Percentiles rank a stretch among this genome's conserved stretches.
Evolutionary conservation across 2,329 filamentous ascomycete species (phyloP).

Genomic region (Aspergillus niger): DNA sequence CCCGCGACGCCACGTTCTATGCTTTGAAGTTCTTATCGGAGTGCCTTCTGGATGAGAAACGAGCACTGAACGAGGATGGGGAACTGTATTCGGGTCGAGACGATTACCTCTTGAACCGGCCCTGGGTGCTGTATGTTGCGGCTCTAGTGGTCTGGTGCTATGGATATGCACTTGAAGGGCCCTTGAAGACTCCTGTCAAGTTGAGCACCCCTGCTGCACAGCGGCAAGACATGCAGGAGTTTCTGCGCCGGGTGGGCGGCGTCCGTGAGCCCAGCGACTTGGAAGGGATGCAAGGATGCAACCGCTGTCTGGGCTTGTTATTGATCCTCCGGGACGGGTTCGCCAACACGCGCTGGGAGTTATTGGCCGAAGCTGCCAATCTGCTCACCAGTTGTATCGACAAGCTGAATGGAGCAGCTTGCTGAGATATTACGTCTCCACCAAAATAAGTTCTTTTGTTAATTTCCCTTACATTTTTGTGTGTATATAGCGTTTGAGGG

Average conservation of each 20-base stretch:
- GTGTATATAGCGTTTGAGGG: slow-evolving; percentile 11
- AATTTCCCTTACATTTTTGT: slow-evolving; percentile 4
- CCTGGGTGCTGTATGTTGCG: slow-evolving; percentile 95
- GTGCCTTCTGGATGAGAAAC: slow-evolving; percentile 63
- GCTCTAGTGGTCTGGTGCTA: slow-evolving; percentile 94
- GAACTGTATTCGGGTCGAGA: slow-evolving; percentile 75
- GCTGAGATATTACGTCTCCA: neutral
- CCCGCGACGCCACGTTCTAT: slow-evolving; percentile 89
- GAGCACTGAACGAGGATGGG: slow-evolving; percentile 23
- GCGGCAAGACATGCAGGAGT: slow-evolving; percentile 75
- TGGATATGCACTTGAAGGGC: slow-evolving; percentile 84
- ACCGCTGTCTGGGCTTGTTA: slow-evolving; percentile 78
- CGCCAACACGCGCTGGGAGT: slow-evolving; percentile 81
- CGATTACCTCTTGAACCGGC: slow-evolving; percentile 85
- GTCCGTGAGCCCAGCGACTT: slow-evolving; percentile 77
- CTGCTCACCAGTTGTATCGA: slow-evolving; percentile 79
- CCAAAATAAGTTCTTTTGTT: neutral
- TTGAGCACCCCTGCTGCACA: slow-evolving; percentile 66
- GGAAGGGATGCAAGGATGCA: slow-evolving; percentile 71
- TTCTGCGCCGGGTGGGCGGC: slow-evolving; percentile 70
- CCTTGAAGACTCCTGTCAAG: slow-evolving; percentile 55
- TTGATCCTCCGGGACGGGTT: slow-evolving; percentile 82
- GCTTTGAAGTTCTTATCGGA: slow-evolving; percentile 84
- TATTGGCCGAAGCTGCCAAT: slow-evolving; percentile 82
- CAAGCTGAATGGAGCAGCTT: slow-evolving; percentile 45